phyloP scores from a whole-genome alignment of 352 stramenopile species.

The Discostella stelligera region DNA sequence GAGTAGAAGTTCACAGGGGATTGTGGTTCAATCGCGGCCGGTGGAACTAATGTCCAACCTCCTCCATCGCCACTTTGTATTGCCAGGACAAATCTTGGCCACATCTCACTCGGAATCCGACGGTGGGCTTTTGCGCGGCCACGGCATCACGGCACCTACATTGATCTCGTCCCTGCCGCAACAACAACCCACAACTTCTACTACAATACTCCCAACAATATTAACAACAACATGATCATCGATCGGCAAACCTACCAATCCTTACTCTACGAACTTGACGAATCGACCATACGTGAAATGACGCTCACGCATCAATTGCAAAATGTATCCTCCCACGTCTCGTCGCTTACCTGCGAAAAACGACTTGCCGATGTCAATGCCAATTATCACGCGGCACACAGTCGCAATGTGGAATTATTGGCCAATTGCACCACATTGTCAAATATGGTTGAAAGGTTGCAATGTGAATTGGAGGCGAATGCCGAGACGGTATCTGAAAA shows the following conservation, averaged over 20 bases:
- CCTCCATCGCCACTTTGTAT: slow-evolving; percentile 67
- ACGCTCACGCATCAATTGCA: slow-evolving; percentile 56
- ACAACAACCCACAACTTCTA: no score
- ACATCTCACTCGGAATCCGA: slow-evolving; percentile 58
- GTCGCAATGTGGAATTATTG: slow-evolving; percentile 58
- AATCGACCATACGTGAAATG: slow-evolving; percentile 54
- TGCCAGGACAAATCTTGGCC: slow-evolving; percentile 77
- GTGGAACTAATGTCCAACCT: slow-evolving; percentile 15
- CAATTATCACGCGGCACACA: slow-evolving; percentile 51
- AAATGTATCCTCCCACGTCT: slow-evolving; percentile 57
- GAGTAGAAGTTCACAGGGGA: neutral
- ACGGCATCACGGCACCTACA: slow-evolving; percentile 94
- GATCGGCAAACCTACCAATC: slow-evolving; percentile 28
- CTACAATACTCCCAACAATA: neutral
- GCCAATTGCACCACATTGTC: slow-evolving; percentile 65
- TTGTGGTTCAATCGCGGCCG: neutral
- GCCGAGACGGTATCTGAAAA: slow-evolving; percentile 33
- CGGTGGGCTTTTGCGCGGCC: slow-evolving; percentile 86
- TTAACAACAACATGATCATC: slow-evolving; percentile 8
- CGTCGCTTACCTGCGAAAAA: slow-evolving; percentile 42
- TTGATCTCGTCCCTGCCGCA: slow-evolving; percentile 83
- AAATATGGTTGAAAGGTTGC: slow-evolving; percentile 33
- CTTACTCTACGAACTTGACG: slow-evolving; percentile 52
- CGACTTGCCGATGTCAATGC: slow-evolving; percentile 62
- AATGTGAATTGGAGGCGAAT: slow-evolving; percentile 44